Conservation (phyloP, 1,284 basidiomycete species). For the Ustilago sp. region DNA sequence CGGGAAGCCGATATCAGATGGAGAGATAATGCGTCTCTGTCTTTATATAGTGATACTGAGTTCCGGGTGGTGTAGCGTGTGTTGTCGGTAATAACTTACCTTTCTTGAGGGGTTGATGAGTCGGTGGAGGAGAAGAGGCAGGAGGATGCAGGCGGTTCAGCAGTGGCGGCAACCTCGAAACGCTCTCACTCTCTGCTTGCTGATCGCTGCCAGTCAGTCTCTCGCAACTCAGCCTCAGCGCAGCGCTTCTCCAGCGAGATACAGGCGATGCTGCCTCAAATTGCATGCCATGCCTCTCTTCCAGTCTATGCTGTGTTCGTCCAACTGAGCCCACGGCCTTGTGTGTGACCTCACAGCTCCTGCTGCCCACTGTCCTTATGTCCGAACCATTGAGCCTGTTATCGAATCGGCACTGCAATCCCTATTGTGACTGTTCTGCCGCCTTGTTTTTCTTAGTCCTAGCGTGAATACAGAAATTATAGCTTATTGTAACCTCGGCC, state of each 20-base stretch:
- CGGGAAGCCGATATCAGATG: background rate
- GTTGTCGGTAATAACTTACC: constrained; percentile 47
- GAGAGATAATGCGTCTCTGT: background rate
- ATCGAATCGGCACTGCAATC: constrained; percentile 7
- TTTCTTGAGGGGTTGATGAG: constrained; percentile 55
- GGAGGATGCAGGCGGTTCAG: constrained; percentile 19
- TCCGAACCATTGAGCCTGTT: background rate
- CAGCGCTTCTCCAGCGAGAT: background rate
- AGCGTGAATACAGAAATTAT: background rate
- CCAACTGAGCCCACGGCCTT: constrained; percentile 19
- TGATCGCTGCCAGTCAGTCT: constrained; percentile 1
- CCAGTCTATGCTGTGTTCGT: background rate
- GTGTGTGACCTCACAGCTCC: background rate
- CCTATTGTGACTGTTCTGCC: background rate
- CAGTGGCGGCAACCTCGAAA: constrained; percentile 26
- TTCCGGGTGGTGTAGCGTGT: background rate
- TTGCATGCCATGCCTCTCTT: background rate
- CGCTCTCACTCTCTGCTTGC: background rate
- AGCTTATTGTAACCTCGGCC: background rate
- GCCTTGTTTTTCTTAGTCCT: background rate
- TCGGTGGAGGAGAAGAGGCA: constrained; percentile 43
- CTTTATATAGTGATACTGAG: constrained; percentile 20
- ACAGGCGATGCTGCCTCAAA: constrained; percentile 35
- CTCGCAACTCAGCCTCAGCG: constrained; percentile 10
- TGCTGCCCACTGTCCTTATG: constrained; percentile 4